Conservation (phyloP, 2,329 filamentous ascomycete genomes). For the Alternaria alternata region DNA sequence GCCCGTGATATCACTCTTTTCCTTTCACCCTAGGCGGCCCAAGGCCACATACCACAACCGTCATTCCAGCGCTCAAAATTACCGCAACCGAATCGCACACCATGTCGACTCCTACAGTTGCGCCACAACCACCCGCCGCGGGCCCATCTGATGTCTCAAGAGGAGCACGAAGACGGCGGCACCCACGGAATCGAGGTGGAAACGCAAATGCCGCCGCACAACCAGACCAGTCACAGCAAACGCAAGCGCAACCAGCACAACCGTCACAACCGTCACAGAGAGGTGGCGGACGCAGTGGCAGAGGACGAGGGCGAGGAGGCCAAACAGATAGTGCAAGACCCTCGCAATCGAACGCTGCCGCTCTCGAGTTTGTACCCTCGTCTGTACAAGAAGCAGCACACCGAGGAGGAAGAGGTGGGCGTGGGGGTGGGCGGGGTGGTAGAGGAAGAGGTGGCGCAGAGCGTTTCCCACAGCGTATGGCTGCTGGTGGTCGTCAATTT, state of each 20-base stretch:
- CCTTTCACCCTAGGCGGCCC: not conserved
- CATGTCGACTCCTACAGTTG: constrained; percentile 33
- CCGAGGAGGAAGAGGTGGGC: constrained; percentile 21
- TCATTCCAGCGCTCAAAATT: not conserved
- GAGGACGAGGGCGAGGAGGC: constrained; percentile 31
- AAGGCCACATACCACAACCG: constrained; percentile 7
- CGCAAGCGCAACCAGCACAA: constrained; percentile 22
- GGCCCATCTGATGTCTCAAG: constrained; percentile 22
- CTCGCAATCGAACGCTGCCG: constrained; percentile 7
- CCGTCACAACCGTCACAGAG: constrained; percentile 28
- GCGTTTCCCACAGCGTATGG: constrained; percentile 33
- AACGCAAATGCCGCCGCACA: constrained; percentile 15
- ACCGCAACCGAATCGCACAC: constrained; percentile 10
- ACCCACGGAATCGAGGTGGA: constrained; percentile 34
- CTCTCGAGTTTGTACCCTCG: constrained; percentile 6
- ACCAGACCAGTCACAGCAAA: constrained; percentile 28
- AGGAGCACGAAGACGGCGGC: constrained; percentile 29
- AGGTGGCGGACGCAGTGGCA: constrained; percentile 25
- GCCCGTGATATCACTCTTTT: constrained; percentile 26
- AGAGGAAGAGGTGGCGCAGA: constrained; percentile 30
- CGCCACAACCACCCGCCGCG: constrained; percentile 20
- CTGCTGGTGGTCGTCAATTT: constrained; percentile 55
- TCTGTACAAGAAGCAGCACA: constrained; percentile 19
- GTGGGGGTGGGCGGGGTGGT: constrained; percentile 22
- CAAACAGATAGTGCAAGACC: constrained; percentile 15